Evolutionary conservation across 2,329 filamentous ascomycete genomes (phyloP).

Genomic region (Cordyceps farinosa): DNA sequence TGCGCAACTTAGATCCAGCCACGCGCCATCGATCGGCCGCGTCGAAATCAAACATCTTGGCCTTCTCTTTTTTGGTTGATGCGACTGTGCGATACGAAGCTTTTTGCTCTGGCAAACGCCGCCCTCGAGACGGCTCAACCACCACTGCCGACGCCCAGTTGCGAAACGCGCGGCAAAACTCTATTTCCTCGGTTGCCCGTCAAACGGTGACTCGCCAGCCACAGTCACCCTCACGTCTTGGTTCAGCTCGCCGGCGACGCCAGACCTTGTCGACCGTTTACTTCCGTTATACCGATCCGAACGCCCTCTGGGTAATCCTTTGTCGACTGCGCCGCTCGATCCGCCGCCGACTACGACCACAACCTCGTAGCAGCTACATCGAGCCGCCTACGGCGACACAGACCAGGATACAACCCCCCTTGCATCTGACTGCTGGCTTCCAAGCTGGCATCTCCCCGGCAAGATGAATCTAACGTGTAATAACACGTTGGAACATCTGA

Average conservation of each 20-base stretch:
- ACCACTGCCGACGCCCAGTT: too few relatives aligned
- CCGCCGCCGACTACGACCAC: not conserved
- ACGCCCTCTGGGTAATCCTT: not conserved
- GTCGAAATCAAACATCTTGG: too few relatives aligned
- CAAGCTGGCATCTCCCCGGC: not conserved
- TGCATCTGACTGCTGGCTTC: not conserved
- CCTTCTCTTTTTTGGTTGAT: too few relatives aligned
- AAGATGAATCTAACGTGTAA: slow-evolving; percentile 40
- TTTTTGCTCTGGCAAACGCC: too few relatives aligned
- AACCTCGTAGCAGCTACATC: not conserved
- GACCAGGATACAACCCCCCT: not conserved
- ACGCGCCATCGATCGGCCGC: too few relatives aligned
- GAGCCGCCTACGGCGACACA: not conserved
- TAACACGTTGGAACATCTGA: slow-evolving; percentile 41
- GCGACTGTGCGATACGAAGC: too few relatives aligned
- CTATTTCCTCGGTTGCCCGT: not conserved
- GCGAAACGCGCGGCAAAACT: too few relatives aligned
- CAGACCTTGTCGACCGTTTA: not conserved
- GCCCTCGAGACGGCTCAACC: too few relatives aligned
- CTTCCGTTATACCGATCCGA: not conserved
- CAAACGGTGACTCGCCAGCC: not conserved
- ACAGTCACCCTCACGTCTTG: too few relatives aligned
- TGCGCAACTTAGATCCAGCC: not conserved
- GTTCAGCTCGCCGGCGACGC: not conserved
- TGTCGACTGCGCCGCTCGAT: not conserved